These are phyloP conservation scores for Coemansia sp. DNA, from an alignment of 192 early-diverging fungal genomes.

Conservation along the genomic window DNA sequence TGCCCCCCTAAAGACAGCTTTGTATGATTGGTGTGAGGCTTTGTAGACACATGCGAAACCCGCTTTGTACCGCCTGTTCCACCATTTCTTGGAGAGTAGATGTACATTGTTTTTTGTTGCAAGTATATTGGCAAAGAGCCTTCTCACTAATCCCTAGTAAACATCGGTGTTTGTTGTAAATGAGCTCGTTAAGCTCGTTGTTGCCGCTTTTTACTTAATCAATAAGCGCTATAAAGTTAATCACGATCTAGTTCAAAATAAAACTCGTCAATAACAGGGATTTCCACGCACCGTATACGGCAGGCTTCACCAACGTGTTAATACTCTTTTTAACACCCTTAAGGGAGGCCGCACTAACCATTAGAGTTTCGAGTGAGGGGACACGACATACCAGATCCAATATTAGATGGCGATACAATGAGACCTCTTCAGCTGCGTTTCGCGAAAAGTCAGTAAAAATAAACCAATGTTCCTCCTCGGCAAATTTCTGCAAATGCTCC, in stretches of 20 bases:
- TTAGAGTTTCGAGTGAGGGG: neutral
- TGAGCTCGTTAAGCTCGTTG: neutral
- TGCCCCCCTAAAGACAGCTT: too few species aligned
- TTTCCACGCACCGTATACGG: neutral
- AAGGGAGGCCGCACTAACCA: neutral
- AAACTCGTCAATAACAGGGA: neutral
- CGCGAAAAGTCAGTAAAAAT: neutral
- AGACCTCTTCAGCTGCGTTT: neutral
- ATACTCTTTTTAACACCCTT: neutral
- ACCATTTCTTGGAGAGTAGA: too few species aligned
- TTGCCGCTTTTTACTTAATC: neutral
- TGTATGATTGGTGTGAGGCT: too few species aligned
- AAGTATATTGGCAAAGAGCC: too few species aligned
- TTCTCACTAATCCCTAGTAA: too few species aligned
- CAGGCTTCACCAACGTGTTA: neutral
- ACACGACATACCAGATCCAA: neutral
- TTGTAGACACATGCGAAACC: too few species aligned
- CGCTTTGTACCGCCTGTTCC: too few species aligned
- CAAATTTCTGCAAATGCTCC: neutral
- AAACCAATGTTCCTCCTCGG: neutral
- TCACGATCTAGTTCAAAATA: neutral
- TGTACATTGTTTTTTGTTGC: too few species aligned
- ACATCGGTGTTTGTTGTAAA: neutral
- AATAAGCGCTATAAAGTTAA: neutral
- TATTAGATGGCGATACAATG: neutral